These are phyloP conservation scores for Claviceps paspali DNA, from an alignment of 2,329 filamentous ascomycete species.

Conservation along the genomic window DNA sequence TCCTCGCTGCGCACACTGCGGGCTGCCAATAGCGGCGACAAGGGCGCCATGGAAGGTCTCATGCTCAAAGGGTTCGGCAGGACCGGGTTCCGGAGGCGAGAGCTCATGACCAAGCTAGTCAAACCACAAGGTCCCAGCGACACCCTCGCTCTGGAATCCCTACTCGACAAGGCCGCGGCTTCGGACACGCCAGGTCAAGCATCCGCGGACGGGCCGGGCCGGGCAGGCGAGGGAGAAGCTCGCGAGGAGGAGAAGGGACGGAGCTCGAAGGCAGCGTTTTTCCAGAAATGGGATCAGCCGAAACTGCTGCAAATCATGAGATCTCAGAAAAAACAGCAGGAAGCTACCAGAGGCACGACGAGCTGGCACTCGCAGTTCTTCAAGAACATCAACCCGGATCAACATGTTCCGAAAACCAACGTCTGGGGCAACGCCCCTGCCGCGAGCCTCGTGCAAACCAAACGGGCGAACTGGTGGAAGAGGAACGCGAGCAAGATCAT, in stretches of 20 bases:
- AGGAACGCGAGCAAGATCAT: constrained; percentile 28
- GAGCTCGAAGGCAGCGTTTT: constrained; percentile 16
- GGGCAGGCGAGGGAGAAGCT: no score
- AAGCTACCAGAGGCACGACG: constrained; percentile 7
- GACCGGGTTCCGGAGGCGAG: constrained; percentile 32
- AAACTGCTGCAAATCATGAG: constrained; percentile 27
- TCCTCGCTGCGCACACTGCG: constrained; percentile 31
- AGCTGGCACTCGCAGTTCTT: constrained; percentile 13
- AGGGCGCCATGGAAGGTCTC: constrained; percentile 29
- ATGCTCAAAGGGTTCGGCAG: constrained; percentile 37
- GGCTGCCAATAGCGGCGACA: constrained; percentile 37
- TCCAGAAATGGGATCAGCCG: constrained; percentile 32
- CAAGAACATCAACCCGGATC: constrained; percentile 19
- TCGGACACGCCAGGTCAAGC: background rate
- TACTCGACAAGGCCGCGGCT: constrained; percentile 8
- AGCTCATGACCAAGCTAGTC: constrained; percentile 28
- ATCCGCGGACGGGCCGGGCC: no score
- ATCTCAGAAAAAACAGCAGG: constrained; percentile 25
- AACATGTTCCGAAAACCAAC: constrained; percentile 25
- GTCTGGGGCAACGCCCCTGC: constrained; percentile 33
- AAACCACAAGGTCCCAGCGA: constrained; percentile 21
- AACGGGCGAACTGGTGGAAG: constrained; percentile 33
- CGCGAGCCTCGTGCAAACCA: constrained; percentile 24
- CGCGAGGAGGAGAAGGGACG: background rate
- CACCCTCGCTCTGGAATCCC: constrained; percentile 24